Conservation (phyloP, 345 rosid genomes). For the Fremontodendron californicum region DNA sequence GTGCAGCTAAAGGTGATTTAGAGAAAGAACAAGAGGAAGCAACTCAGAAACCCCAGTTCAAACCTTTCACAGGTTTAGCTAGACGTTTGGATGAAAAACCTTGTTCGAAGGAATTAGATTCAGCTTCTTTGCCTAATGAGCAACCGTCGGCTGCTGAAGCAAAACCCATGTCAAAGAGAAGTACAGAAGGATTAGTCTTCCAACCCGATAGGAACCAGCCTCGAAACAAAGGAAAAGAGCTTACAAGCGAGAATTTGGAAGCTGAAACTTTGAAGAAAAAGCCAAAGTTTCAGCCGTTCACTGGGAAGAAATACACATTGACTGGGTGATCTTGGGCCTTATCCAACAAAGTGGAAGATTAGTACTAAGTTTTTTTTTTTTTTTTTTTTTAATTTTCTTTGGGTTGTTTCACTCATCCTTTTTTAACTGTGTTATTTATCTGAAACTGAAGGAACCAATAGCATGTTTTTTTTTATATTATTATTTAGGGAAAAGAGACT, state of each 20-base stretch:
- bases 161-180: neutral
- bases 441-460: neutral
- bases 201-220: neutral
- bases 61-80: neutral
- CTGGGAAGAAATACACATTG: neutral
- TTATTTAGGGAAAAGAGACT: neutral
- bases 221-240: neutral
- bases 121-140: neutral
- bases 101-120: neutral
- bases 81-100: neutral
- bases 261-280: neutral
- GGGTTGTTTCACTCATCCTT: neutral
- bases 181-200: neutral
- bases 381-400: neutral
- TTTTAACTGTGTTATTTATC: neutral
- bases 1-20: neutral
- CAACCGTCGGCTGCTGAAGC: neutral
- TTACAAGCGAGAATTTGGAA: neutral
- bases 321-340: neutral
- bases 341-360: neutral
- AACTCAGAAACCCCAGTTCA: neutral
- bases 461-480: neutral
- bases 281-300: neutral
- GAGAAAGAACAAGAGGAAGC: neutral
- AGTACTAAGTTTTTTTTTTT: neutral